A percentile compares a stretch with the other conserved stretches of the same genome.
Evolutionary conservation across 1,284 basidiomycete species (phyloP).

Genomic region (Thelephora terrestris): DNA sequence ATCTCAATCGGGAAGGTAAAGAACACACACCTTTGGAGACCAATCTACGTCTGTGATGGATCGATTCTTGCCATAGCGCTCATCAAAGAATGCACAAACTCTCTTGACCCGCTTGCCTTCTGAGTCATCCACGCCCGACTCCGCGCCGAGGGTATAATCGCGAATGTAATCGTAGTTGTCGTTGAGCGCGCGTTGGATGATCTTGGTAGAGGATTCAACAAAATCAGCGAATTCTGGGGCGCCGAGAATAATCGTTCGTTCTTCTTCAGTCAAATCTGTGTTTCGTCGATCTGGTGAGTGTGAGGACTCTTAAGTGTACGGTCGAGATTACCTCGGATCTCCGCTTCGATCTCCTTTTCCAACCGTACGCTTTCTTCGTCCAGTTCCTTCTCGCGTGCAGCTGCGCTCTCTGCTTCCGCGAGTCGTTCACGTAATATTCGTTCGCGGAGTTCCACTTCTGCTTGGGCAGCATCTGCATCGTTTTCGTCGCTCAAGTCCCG

Average conservation of each 20-base stretch:
- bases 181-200: slow-evolving; percentile 91
- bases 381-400: slow-evolving; percentile 68
- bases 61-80: slow-evolving; percentile 80
- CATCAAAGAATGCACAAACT: slow-evolving; percentile 83
- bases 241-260: slow-evolving; percentile 69
- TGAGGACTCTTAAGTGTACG: neutral
- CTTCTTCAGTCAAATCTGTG: slow-evolving; percentile 76
- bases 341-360: slow-evolving; percentile 74
- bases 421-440: slow-evolving; percentile 55
- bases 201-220: slow-evolving; percentile 90
- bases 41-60: slow-evolving; percentile 96
- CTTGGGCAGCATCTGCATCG: slow-evolving; percentile 34
- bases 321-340: slow-evolving; percentile 53
- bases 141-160: slow-evolving; percentile 84
- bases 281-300: slow-evolving; percentile 5
- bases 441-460: slow-evolving; percentile 68
- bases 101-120: slow-evolving; percentile 84
- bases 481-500: slow-evolving; percentile 30
- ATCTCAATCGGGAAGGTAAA: slow-evolving; percentile 1
- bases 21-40: slow-evolving; percentile 74
- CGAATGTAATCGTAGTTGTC: slow-evolving; percentile 95
- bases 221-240: slow-evolving; percentile 90
- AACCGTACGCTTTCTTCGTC: slow-evolving; percentile 72
- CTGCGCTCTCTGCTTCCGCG: slow-evolving; percentile 55
- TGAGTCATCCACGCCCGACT: slow-evolving; percentile 75